These are phyloP conservation scores for Salix suchowensis DNA, from an alignment of 345 rosid species.

Conservation along the genomic window DNA sequence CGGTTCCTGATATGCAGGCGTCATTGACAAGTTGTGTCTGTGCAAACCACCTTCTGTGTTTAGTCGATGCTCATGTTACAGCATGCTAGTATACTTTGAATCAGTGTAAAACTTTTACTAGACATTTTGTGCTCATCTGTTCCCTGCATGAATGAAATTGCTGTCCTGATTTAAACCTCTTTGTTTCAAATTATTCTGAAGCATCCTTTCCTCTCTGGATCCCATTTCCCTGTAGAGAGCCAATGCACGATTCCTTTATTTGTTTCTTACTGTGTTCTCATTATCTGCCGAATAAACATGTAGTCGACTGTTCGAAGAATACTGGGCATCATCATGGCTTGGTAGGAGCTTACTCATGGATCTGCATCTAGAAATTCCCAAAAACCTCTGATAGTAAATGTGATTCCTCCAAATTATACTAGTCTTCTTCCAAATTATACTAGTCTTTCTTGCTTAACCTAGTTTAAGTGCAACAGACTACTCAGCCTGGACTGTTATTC, in stretches of 20 bases:
- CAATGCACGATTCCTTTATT: background rate
- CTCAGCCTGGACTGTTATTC: too few species aligned
- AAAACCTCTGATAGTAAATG: too few species aligned
- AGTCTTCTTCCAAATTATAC: too few species aligned
- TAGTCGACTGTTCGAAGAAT: too few species aligned
- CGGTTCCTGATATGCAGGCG: conserved; percentile 9
- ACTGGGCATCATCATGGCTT: too few species aligned
- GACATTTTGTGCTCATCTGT: conserved; percentile 13
- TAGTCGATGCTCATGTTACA: conserved; percentile 19
- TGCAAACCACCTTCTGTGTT: conserved; percentile 25
- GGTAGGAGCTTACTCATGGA: too few species aligned
- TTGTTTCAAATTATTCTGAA: background rate
- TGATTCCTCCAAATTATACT: too few species aligned
- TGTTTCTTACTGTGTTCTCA: background rate
- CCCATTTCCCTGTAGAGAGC: background rate
- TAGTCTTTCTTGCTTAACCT: too few species aligned
- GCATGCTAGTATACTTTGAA: conserved; percentile 20
- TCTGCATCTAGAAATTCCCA: too few species aligned
- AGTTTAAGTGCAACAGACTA: too few species aligned
- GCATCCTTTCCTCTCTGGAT: background rate
- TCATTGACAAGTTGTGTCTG: conserved; percentile 19
- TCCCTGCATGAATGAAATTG: conserved; percentile 25
- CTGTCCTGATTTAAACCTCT: conserved; percentile 7
- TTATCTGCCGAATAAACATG: background rate
- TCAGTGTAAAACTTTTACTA: conserved; percentile 20